Evolutionary conservation across 495 filamentous ascomycete genomes (phyloP), one percentile per base, ranked within the genome.

Genomic region (Penicillium canescens): DNA sequence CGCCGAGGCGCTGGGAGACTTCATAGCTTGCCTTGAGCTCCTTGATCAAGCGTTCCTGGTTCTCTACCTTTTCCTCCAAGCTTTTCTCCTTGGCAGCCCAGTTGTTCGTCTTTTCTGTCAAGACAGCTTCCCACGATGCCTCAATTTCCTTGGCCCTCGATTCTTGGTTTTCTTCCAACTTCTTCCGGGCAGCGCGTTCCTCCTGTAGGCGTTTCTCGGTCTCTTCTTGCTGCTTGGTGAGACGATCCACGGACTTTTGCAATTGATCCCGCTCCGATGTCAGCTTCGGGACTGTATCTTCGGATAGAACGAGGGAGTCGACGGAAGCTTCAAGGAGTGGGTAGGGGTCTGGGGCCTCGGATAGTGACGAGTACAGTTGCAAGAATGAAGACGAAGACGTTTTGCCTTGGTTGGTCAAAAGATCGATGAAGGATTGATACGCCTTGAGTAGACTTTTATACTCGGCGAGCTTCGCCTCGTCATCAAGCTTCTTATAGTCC

Each of bases 21-120:
- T 99, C 94, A 63, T 96, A 97, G 69, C 86, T 96, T 18, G 94
- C 94, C 74, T 97, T 98, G 56, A 98, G 80, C 61, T 98, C 94
- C 65, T 90, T 96, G 44, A 99, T 69, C 37, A 98, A 73, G 6
- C 91, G 85, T 28, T 99, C 94, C 65, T 98, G 94, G 59, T 87
- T 93, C 66, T 96, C 94, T 18, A 96, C 77, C 67, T 96, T 97
- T 57, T 97, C 93, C 61, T 94, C 91, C 37, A 97, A 73, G 37
- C 82, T 88, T 68, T 88, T 89, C 77, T 99, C 94, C 67, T 96
- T 98, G 28, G 92, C 88, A 52, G 88, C 84, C 94, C 94, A 98
- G 64, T 98, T 98, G 64, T 92, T 90, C 55, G 90, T 85, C 73
- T 97, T 97, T 77, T 99, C 94, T 31, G 86, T 82, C 31, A 99